Evolutionary conservation across 139 green algal species (phyloP), one percentile per base, ranked within the genome.

Genomic region (Picochlorum sp.): DNA sequence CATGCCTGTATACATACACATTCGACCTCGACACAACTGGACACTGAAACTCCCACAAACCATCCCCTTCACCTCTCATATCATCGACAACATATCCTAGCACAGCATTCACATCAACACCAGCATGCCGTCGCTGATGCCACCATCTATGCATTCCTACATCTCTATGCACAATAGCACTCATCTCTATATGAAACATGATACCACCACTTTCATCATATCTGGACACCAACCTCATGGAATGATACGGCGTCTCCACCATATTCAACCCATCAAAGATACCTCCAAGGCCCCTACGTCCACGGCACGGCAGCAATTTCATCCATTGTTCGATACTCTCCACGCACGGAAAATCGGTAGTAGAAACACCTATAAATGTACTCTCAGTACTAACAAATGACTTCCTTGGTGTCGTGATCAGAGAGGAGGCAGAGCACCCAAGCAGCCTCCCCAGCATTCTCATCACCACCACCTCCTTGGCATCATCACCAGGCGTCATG

Each of bases 271-370:
- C 47, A 4, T 54, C n/a, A 21, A 54, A 21, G 5, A 54, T 21
- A 8, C 47, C n/a, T 7, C 18, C 16, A 10, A 54, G 49, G 0
- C 86, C 86, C 4, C 81, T 80, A 9, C 62, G 51, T 51, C 75
- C 76, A 2, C 81, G 70, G 69, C 90, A 97, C 3, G 90, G 90
- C 62, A 96, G 78, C 57, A 97, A 80, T 72, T 88, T 88, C 21
- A 92, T 71, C 90, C 91, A 97, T 1, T 89, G 85, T 7, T 83
- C 90, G 13, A 97, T 72, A 62, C 96, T 97, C 73, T 97, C 90
- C 0, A 81, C 86, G 79, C 90, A 97, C 1, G 89, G 74, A 8
- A 78, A 73, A 71, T 97, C 91, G 10, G 73, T 67, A 0, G 87
- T 81, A 41, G 96, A 62, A 23, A 64, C 49, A 6, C 74, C 90